Evolutionary conservation across 2,329 filamentous ascomycete species (phyloP).

Genomic region (Apiospora marii): DNA sequence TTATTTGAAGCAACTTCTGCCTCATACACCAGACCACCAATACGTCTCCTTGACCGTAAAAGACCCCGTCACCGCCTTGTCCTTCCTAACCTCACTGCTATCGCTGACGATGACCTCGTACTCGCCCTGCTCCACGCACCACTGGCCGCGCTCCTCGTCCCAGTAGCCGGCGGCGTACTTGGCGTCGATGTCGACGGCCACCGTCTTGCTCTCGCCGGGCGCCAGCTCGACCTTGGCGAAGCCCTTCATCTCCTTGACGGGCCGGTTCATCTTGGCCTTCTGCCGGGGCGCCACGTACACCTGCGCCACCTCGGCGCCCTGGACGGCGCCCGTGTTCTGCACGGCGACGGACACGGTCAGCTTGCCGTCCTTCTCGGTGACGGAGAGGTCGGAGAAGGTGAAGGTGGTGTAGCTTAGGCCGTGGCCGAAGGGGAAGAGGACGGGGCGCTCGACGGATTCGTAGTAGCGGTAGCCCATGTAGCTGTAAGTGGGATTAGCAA

Average conservation of each 20-base stretch:
- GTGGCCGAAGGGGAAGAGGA: conserved; percentile 63
- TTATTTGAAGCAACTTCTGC: background rate
- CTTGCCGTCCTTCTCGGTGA: conserved; percentile 60
- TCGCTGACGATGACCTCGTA: conserved; percentile 69
- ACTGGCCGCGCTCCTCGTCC: conserved; percentile 71
- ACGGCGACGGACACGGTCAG: conserved; percentile 59
- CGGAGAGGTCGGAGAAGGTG: conserved; percentile 24
- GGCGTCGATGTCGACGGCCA: conserved; percentile 63
- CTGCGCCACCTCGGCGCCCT: conserved; percentile 65
- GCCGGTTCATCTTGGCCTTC: conserved; percentile 45
- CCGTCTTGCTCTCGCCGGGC: conserved; percentile 54
- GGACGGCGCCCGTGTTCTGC: conserved; percentile 58
- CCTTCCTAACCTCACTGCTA: conserved; percentile 59
- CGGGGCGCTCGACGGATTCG: conserved; percentile 54
- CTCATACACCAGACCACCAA: conserved; percentile 72
- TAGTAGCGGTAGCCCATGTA: conserved; percentile 66
- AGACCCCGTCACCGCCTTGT: conserved; percentile 55
- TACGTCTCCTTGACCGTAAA: conserved; percentile 68
- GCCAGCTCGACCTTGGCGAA: conserved; percentile 66
- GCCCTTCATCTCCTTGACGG: conserved; percentile 64
- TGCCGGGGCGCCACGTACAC: conserved; percentile 64
- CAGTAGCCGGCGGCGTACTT: conserved; percentile 76
- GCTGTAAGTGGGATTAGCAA: conserved; percentile 62
- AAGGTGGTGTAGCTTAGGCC: conserved; percentile 61
- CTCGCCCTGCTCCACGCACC: conserved; percentile 70